These are phyloP conservation scores for Xerocomus minutiporus DNA, from an alignment of 1,284 basidiomycete genomes.

Conservation along the genomic window DNA sequence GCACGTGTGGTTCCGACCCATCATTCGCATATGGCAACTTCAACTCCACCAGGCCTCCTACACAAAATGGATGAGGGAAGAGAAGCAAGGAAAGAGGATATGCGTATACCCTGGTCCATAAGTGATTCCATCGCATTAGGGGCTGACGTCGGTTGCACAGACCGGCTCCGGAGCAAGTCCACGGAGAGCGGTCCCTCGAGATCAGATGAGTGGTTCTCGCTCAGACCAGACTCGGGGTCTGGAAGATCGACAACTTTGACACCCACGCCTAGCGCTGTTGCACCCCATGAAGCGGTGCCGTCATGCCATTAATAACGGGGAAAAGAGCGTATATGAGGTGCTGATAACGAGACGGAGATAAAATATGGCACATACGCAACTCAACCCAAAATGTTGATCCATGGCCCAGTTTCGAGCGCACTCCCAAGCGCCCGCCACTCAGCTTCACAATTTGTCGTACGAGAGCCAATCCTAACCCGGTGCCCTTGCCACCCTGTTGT, in stretches of 20 bases:
- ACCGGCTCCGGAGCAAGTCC: constrained; percentile 18
- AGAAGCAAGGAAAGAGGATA: neutral
- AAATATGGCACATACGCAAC: constrained; percentile 45
- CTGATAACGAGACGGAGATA: constrained; percentile 14
- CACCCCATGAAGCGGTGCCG: constrained; percentile 10
- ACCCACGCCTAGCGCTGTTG: constrained; percentile 30
- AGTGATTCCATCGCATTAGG: constrained; percentile 56
- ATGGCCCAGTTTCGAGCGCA: constrained; percentile 54
- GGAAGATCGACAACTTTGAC: constrained; percentile 27
- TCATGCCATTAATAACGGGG: constrained; percentile 5
- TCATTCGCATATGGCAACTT: constrained; percentile 39
- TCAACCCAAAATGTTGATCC: constrained; percentile 82
- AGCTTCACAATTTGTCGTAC: constrained; percentile 89
- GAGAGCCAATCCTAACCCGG: constrained; percentile 81
- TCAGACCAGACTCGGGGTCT: constrained; percentile 28
- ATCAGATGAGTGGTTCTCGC: constrained; percentile 18
- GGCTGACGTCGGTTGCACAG: constrained; percentile 26
- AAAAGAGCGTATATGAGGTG: constrained; percentile 10
- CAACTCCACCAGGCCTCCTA: constrained; percentile 61
- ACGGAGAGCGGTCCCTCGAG: constrained; percentile 28
- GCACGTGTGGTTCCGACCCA: constrained; percentile 38
- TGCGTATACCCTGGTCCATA: constrained; percentile 61
- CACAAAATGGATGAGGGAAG: neutral
- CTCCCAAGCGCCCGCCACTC: constrained; percentile 75
- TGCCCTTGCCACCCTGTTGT: constrained; percentile 85